Evolutionary conservation across 495 filamentous ascomycete genomes (phyloP).

Genomic region (Podospora pseudoanserina): DNA sequence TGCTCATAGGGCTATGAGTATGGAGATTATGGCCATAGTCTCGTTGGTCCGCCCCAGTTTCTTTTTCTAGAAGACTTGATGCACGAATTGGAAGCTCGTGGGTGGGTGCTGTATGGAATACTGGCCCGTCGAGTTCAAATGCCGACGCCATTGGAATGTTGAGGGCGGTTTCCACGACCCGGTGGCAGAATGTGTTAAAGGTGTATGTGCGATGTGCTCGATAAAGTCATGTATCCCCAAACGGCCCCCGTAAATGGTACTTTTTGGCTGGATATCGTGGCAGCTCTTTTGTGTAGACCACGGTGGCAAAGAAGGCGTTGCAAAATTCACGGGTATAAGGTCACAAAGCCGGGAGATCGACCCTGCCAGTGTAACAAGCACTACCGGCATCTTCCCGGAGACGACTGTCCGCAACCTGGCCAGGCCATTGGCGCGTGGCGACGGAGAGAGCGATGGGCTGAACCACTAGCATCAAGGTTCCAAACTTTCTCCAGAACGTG

Average conservation of each 20-base stretch:
- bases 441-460: neutral
- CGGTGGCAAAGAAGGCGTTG: neutral
- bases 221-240: neutral
- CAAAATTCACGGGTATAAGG: neutral
- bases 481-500: neutral
- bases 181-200: neutral
- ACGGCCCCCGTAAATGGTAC: neutral
- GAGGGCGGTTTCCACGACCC: neutral
- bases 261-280: neutral
- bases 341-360: neutral
- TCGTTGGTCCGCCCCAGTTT: neutral
- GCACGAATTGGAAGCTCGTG: neutral
- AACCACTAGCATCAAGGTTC: neutral
- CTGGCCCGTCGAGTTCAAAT: neutral
- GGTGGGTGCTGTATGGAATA: neutral
- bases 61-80: neutral
- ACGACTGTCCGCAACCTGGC: neutral
- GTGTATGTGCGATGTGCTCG: neutral
- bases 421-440: neutral
- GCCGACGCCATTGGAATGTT: neutral
- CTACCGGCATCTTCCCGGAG: neutral
- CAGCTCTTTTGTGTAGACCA: neutral
- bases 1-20: neutral
- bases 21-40: neutral
- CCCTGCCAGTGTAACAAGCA: neutral